phyloP scores from a whole-genome alignment of 2,329 filamentous ascomycete genomes.

The Colletotrichum navitas region DNA sequence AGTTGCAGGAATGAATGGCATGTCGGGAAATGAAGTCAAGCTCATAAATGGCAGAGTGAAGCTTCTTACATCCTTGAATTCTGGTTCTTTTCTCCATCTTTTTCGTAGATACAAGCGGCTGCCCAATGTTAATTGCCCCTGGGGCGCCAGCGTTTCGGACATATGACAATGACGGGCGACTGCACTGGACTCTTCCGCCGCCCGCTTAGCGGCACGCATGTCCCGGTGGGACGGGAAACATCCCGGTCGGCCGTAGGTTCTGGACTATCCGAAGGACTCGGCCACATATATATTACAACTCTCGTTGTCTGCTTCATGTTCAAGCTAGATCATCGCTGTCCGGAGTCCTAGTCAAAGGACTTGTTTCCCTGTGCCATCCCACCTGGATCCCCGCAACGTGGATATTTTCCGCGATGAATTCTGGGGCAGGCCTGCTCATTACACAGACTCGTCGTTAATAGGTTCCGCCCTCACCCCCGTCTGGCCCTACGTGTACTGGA shows the following conservation, averaged over 20 bases:
- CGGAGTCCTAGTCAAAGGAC: background rate
- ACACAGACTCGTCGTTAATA: background rate
- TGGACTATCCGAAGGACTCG: background rate
- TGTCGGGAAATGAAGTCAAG: background rate
- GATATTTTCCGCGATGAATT: conserved; percentile 7
- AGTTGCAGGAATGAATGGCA: background rate
- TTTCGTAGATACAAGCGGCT: conserved; percentile 1
- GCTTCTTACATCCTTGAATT: background rate
- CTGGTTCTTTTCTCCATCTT: conserved; percentile 17
- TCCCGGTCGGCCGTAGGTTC: conserved; percentile 12
- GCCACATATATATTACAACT: background rate
- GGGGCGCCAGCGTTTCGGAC: conserved; percentile 37
- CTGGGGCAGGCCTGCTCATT: background rate
- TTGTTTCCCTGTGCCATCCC: conserved; percentile 6
- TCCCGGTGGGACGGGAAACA: conserved; percentile 15
- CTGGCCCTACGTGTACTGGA: background rate
- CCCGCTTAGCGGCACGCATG: conserved; percentile 10
- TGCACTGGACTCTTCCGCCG: background rate
- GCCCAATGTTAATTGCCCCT: conserved; percentile 28
- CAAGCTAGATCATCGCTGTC: background rate
- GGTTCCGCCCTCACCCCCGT: background rate
- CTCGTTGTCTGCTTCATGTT: background rate
- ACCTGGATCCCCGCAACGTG: conserved; percentile 8
- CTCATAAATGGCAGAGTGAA: background rate
- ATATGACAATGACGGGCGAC: conserved; percentile 23